Percentiles rank a stretch among this genome's conserved stretches.
Evolutionary conservation across 2,329 filamentous ascomycete genomes (phyloP).

Genomic region (Colletotrichum sp.): DNA sequence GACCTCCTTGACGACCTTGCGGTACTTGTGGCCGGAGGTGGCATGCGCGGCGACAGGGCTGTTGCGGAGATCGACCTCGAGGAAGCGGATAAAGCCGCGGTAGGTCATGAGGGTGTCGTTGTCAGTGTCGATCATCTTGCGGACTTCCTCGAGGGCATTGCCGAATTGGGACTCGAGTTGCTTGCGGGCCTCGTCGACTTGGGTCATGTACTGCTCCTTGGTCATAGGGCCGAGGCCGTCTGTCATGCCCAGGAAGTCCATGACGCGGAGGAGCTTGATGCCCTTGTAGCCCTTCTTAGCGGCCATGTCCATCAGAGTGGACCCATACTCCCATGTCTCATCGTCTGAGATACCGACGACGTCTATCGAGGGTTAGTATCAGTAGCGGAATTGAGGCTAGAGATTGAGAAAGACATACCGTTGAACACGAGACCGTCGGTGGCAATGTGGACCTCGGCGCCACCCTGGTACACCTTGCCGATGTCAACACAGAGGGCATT

Average conservation of each 20-base stretch:
- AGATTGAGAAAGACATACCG: neutral
- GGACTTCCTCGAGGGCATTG: slow-evolving; percentile 13
- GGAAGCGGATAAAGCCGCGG: slow-evolving; percentile 24
- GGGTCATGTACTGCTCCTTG: slow-evolving; percentile 14
- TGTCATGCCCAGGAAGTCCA: slow-evolving; percentile 34
- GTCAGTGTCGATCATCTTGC: slow-evolving; percentile 23
- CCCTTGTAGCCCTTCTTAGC: slow-evolving; percentile 32
- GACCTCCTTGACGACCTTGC: slow-evolving; percentile 22
- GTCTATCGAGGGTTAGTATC: slow-evolving; percentile 32
- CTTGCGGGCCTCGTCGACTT: slow-evolving; percentile 8
- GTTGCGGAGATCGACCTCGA: slow-evolving; percentile 18
- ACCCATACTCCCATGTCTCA: slow-evolving; percentile 44
- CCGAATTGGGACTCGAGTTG: slow-evolving; percentile 17
- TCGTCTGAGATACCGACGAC: slow-evolving; percentile 44
- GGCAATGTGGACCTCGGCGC: slow-evolving; percentile 43
- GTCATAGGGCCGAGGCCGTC: slow-evolving; percentile 17
- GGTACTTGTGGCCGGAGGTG: slow-evolving; percentile 21
- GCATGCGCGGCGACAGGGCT: slow-evolving; percentile 15
- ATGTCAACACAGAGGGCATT: slow-evolving; percentile 44
- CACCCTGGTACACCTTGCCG: slow-evolving; percentile 40
- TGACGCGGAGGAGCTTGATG: slow-evolving; percentile 40
- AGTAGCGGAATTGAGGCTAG: neutral
- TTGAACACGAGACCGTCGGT: slow-evolving; percentile 46
- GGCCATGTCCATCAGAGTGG: slow-evolving; percentile 39
- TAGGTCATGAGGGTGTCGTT: slow-evolving; percentile 24